Base-by-base conservation (phyloP, 345 rosid genomes). In the Hypericum perforatum region DNA sequence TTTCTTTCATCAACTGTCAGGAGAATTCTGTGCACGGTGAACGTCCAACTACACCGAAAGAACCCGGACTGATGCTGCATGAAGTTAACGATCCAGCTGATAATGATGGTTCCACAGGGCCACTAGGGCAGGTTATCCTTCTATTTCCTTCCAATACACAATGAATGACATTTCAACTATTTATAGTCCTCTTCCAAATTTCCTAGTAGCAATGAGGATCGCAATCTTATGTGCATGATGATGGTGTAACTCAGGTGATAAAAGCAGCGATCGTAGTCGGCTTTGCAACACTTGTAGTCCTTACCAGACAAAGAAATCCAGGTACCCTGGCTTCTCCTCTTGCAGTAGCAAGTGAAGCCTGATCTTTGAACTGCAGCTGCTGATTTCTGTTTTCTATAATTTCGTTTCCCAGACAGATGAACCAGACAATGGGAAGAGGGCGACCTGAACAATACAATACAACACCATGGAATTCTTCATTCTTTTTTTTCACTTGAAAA, bases 251-350 rank as follows among this genome's bases (percentile, higher is more conserved):
- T 7, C 58, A 82, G 85, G 71, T 70, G 55, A 45, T 75, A 68
- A 77, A 58, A 55, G 63, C 59, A 43, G 75, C 66, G 43, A 74
- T 77, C 69, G 79, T 75, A 73, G 71, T 77, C n/a, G 84, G 85
- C 0, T 82, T 79, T 62, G 85, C 79, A 43, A 43, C 79, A 37
- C 78, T 82, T 49, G 85, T 82, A 70, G 42, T 79, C 54, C 60
- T 79, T 54, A 77, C 85, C 6, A 75, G 85, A 64, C 72, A 74
- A 64, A 61, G 62, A 63, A 72, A 65, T 16, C 50, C 70, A 59
- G 81, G 85, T 79, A 65, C 16, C 45, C 38, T 43, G 38, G 12
- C 10, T 38, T 22, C 2, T 22, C 32, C 32, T 22, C 32, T n/a
- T n/a, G n/a, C n/a, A n/a, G 32, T 22, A 1, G 32, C 32, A 1